phyloP scores from a whole-genome alignment of 305 asterid species.

The Fraxinus paxiana region DNA sequence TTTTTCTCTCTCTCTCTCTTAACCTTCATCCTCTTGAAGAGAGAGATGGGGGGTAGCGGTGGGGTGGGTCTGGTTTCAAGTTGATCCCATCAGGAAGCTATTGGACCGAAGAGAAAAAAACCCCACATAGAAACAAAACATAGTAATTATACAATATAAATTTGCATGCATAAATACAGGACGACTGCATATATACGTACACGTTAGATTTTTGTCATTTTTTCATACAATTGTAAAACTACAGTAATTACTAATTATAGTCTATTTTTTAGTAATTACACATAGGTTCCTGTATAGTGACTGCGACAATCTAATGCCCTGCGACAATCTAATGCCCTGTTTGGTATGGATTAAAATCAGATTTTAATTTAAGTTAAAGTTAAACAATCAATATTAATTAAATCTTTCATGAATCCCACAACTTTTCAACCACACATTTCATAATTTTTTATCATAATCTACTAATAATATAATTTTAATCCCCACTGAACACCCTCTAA shows the following conservation, averaged over 20 bases:
- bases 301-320: too few species aligned
- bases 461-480: too few species aligned
- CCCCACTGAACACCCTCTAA: too few species aligned
- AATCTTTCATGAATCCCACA: too few species aligned
- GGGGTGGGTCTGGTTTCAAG: slow-evolving; percentile 25
- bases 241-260: not conserved
- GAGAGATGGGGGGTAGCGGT: not conserved
- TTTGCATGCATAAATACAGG: slow-evolving; percentile 35
- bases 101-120: slow-evolving; percentile 13
- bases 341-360: too few species aligned
- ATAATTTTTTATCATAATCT: too few species aligned
- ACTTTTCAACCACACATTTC: too few species aligned
- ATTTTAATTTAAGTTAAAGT: too few species aligned
- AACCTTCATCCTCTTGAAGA: slow-evolving; percentile 35
- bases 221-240: slow-evolving; percentile 21
- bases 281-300: not conserved
- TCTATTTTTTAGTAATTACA: not conserved
- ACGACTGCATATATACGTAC: slow-evolving; percentile 31
- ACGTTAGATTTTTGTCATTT: slow-evolving; percentile 36
- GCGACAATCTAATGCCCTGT: too few species aligned
- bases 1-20: slow-evolving; percentile 30
- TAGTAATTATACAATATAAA: slow-evolving; percentile 31
- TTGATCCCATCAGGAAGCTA: slow-evolving; percentile 17
- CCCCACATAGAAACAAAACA: slow-evolving; percentile 40
- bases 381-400: too few species aligned